phyloP scores from a whole-genome alignment of 495 filamentous ascomycete species.

The Chaetomium fimeti region DNA sequence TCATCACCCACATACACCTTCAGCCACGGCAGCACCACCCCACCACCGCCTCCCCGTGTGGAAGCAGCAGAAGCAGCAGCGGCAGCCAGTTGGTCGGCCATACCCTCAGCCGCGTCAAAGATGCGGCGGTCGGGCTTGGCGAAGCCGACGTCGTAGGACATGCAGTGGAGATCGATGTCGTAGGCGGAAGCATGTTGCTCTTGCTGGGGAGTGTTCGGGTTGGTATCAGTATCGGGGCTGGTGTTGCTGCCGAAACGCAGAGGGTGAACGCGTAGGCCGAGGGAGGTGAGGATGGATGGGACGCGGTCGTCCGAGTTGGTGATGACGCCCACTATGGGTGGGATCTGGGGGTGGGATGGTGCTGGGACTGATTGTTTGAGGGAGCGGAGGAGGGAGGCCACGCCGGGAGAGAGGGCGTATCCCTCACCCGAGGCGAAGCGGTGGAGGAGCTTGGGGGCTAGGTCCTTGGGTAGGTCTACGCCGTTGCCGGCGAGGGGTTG shows the following conservation, averaged over 20 bases:
- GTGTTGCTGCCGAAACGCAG: constrained; percentile 18
- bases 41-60: background rate
- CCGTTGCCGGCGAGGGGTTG: constrained; percentile 22
- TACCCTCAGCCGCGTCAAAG: constrained; percentile 59
- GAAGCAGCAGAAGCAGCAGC: background rate
- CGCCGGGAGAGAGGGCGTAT: constrained; percentile 59
- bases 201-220: too few species aligned
- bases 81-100: constrained; percentile 31
- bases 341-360: too few species aligned
- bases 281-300: constrained; percentile 55
- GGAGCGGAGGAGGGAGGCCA: constrained; percentile 51
- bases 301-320: constrained; percentile 79
- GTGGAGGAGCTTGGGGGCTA: constrained; percentile 56
- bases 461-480: constrained; percentile 41
- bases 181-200: background rate
- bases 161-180: constrained; percentile 65
- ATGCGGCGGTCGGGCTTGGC: constrained; percentile 66
- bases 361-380: constrained; percentile 35
- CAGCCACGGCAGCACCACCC: constrained; percentile 38
- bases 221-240: background rate
- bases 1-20: constrained; percentile 71
- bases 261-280: constrained; percentile 58
- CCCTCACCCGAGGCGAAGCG: constrained; percentile 62
- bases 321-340: constrained; percentile 59
- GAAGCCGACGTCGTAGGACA: constrained; percentile 71